A percentile compares a stretch with the other conserved stretches of the same genome.
Evolutionary conservation across 1,139 yeast species (phyloP).

Genomic region (Protomyces arabidopsidicola): DNA sequence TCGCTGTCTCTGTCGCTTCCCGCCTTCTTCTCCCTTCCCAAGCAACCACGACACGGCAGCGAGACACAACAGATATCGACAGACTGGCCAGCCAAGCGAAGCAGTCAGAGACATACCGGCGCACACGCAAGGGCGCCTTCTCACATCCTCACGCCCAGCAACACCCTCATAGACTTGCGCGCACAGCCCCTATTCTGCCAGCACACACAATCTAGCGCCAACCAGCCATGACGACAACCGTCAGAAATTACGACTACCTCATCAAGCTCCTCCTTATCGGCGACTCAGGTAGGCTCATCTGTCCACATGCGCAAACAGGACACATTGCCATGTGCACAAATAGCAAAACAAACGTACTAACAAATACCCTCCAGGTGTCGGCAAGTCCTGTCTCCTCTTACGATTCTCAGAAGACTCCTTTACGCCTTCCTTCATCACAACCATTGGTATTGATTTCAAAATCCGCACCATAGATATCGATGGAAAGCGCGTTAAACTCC

Average conservation of each 20-base stretch:
- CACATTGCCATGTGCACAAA: neutral
- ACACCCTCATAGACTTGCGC: too few species aligned
- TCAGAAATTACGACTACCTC: conserved; percentile 86
- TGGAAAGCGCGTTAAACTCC: conserved; percentile 87
- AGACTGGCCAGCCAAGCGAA: too few species aligned
- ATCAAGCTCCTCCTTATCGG: conserved; percentile 92
- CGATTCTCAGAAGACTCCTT: conserved; percentile 96
- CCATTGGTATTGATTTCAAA: conserved; percentile 96
- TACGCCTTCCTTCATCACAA: conserved; percentile 92
- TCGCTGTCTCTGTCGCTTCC: neutral
- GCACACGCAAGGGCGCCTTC: too few species aligned
- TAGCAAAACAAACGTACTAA: neutral
- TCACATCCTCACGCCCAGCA: too few species aligned
- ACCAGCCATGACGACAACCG: conserved; percentile 38
- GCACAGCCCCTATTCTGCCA: too few species aligned
- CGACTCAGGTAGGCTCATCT: conserved; percentile 56
- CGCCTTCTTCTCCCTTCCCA: neutral
- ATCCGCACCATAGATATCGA: conserved; percentile 93
- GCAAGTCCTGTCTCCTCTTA: conserved; percentile 87
- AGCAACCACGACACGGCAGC: neutral
- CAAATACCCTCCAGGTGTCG: conserved; percentile 52
- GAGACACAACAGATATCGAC: neutral
- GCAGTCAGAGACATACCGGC: too few species aligned
- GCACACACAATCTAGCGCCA: neutral
- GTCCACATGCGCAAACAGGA: neutral